Evolutionary conservation across 371 early-diverging fungal species (phyloP), one percentile per base, ranked within the genome.

Genomic region (Syncephalastrum monosporum): DNA sequence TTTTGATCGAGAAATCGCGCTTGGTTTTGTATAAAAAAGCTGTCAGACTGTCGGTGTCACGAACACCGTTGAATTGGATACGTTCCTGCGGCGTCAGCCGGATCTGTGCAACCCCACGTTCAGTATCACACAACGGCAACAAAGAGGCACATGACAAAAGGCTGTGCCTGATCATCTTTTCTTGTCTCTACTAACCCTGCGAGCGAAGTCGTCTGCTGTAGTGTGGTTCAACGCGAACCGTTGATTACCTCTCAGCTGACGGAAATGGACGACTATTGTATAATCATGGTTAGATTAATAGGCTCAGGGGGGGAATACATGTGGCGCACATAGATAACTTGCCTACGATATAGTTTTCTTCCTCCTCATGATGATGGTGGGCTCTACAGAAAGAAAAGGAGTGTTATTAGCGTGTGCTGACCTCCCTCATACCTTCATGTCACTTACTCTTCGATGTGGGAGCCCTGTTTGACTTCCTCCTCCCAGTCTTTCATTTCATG

Each of bases 1-100:
- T 77, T 51, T 77, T 79, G 29, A 84, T 81, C 7, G 82, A 81
- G 55, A 80, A 84, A 4, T 82, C 81, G 4, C 77, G 74, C 21
- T 75, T 74, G 8, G 70, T 66, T 21, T 82, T 77, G 56, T 81
- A 77, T 41, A 84, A 59, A 50, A 82, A 84, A 21, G 68, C 67
- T n/a, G 73, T 76, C 15, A 84, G 57, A 4, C 73, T 71, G 33
- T 84, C 84, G 14, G 75, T 82, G 29, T 81, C 81, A 29, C 75
- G 77, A n/a, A 84, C 77, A 10, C 75, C 78, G 41, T 79, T 74
- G 8, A 84, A 76, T 43, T 69, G 66, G 33, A 72, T 63, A 7
- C 66, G 73, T 58, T 84, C 79, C 45, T 79, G 60, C 23, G 63
- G 58, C 2, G 74, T 75, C 53, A 84, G 55, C 7, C 72, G 62